phyloP scores from a whole-genome alignment of 2,329 filamentous ascomycete species.

The Fusarium kyushuense region DNA sequence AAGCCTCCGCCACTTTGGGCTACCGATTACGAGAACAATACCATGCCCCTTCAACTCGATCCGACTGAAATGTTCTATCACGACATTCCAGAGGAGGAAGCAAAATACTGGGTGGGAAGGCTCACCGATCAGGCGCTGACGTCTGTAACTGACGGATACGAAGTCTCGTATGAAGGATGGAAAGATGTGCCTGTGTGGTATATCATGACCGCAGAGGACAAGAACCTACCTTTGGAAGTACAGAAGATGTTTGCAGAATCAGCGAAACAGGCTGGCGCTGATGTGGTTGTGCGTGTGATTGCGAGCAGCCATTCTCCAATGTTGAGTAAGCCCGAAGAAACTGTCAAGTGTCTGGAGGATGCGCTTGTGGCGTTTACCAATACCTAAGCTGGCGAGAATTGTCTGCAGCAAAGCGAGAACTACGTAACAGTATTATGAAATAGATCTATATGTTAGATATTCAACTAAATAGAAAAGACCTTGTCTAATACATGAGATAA shows the following conservation, averaged over 20 bases:
- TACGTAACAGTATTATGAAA: neutral
- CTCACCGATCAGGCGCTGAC: constrained; percentile 58
- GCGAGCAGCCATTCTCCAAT: constrained; percentile 63
- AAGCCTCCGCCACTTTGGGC: constrained; percentile 58
- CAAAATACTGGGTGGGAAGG: constrained; percentile 55
- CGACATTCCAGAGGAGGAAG: constrained; percentile 60
- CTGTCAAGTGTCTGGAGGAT: constrained; percentile 52
- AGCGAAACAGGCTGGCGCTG: constrained; percentile 54
- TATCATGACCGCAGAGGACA: constrained; percentile 58
- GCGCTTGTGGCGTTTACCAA: constrained; percentile 37
- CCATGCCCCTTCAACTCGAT: constrained; percentile 54
- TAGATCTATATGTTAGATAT: accelerated
- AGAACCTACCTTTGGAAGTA: constrained; percentile 53
- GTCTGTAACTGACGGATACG: constrained; percentile 59
- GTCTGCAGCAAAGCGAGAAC: accelerated
- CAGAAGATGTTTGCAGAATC: constrained; percentile 55
- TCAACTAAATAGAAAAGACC: accelerated
- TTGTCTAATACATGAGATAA: neutral
- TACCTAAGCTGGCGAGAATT: accelerated
- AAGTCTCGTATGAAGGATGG: constrained; percentile 61
- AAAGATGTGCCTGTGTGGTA: constrained; percentile 61
- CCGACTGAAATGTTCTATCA: constrained; percentile 62
- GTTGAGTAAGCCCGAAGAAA: constrained; percentile 59
- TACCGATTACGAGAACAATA: constrained; percentile 56
- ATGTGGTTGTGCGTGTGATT: constrained; percentile 56